These are phyloP conservation scores for Trametes gibbosa DNA, from an alignment of 768 basidiomycete genomes.

Conservation along the genomic window DNA sequence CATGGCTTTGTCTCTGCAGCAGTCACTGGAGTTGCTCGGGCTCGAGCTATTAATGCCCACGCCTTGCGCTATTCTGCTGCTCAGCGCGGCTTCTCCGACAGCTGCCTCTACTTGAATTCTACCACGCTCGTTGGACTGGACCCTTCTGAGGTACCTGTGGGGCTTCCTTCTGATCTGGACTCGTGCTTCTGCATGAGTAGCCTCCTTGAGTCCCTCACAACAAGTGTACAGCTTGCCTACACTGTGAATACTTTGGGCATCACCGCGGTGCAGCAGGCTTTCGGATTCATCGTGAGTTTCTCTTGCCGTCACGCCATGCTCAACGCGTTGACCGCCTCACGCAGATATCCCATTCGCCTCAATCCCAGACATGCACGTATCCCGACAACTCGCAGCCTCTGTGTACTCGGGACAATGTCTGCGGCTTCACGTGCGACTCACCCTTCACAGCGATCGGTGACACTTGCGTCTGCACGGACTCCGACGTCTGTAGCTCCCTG, in stretches of 20 bases:
- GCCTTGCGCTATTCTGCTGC: neutral
- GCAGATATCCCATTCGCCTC: neutral
- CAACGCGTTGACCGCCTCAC: neutral
- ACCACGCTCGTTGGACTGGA: neutral
- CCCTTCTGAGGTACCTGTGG: neutral
- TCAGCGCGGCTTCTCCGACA: neutral
- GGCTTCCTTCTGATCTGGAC: neutral
- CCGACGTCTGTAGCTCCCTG: constrained; percentile 18
- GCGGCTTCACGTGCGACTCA: constrained; percentile 30
- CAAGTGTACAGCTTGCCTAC: neutral
- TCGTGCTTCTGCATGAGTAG: neutral
- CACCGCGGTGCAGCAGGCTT: neutral
- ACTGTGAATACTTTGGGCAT: neutral
- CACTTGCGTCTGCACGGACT: constrained; percentile 29
- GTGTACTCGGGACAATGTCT: constrained; percentile 23
- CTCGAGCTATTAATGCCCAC: neutral
- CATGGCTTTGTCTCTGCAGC: too few species aligned
- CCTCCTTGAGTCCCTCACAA: neutral
- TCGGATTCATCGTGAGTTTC: neutral
- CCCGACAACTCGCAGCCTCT: constrained; percentile 30
- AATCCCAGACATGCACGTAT: constrained; percentile 27
- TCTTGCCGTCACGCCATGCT: neutral
- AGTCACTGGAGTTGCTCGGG: too few species aligned
- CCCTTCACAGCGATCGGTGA: constrained; percentile 19
- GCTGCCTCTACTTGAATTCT: neutral